Conservation (phyloP, 2,329 filamentous ascomycete species). For the Fusarium oligoseptatum region DNA sequence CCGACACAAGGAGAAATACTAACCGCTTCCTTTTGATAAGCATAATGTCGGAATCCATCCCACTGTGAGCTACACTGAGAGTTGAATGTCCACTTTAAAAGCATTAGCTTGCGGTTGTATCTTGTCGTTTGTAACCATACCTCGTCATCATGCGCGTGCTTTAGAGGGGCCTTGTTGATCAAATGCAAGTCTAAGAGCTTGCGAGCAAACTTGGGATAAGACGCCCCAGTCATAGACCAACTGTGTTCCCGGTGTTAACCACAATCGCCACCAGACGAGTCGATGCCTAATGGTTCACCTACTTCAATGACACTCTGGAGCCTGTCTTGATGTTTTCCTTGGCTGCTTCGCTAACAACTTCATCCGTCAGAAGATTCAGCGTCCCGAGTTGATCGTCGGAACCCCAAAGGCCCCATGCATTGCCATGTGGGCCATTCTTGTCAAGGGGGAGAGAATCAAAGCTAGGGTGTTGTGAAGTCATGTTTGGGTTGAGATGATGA, state of each 20-base stretch:
- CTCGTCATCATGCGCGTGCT: conserved; percentile 45
- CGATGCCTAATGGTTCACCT: neutral
- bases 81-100: conserved; percentile 27
- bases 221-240: conserved; percentile 36
- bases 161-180: conserved; percentile 43
- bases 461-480: neutral
- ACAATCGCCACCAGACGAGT: neutral
- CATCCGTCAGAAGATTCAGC: conserved; percentile 8
- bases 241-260: neutral
- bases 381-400: conserved; percentile 18
- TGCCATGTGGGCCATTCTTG: conserved; percentile 17
- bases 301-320: conserved; percentile 16
- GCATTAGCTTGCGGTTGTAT: neutral
- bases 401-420: conserved; percentile 22
- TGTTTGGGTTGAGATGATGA: neutral
- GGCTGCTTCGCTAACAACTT: conserved; percentile 10
- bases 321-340: conserved; percentile 18
- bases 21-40: conserved; percentile 39
- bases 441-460: conserved; percentile 16
- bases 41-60: conserved; percentile 44
- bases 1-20: neutral
- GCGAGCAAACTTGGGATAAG: conserved; percentile 38
- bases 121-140: conserved; percentile 4
- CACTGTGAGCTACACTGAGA: conserved; percentile 43
- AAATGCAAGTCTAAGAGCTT: conserved; percentile 29